phyloP scores from a whole-genome alignment of 192 early-diverging fungal genomes.

The Coemansia sp. region DNA sequence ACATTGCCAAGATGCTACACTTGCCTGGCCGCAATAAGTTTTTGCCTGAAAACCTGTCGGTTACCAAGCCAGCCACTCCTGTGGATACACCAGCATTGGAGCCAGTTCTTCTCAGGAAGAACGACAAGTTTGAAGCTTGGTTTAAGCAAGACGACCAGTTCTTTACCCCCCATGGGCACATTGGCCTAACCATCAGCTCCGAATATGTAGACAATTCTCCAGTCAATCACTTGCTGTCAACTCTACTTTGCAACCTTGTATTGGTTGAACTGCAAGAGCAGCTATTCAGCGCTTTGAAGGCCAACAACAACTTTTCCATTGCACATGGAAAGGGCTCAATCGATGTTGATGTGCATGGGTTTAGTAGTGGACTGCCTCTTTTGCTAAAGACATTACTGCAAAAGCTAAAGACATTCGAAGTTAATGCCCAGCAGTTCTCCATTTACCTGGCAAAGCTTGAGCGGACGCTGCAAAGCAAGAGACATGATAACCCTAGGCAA shows the following conservation, averaged over 20 bases:
- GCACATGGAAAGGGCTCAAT: slow-evolving; percentile 62
- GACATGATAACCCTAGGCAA: neutral
- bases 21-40: slow-evolving; percentile 14
- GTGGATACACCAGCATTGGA: slow-evolving; percentile 2
- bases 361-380: slow-evolving; percentile 75
- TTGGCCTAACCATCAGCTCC: slow-evolving; percentile 58
- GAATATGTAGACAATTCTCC: neutral
- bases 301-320: slow-evolving; percentile 68
- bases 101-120: slow-evolving; percentile 19
- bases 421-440: slow-evolving; percentile 65
- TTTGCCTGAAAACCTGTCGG: slow-evolving; percentile 35
- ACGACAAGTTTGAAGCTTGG: slow-evolving; percentile 66
- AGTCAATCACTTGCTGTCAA: neutral
- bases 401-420: slow-evolving; percentile 60
- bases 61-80: neutral
- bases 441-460: slow-evolving; percentile 11
- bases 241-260: slow-evolving; percentile 5
- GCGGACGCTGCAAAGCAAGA: neutral
- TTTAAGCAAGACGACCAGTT: slow-evolving; percentile 90
- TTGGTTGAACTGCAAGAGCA: slow-evolving; percentile 63
- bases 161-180: slow-evolving; percentile 76
- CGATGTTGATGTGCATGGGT: slow-evolving; percentile 67
- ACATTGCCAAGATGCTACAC: neutral
- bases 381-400: slow-evolving; percentile 67
- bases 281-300: slow-evolving; percentile 75